Evolutionary conservation across 805 yeast genomes (phyloP).

Genomic region (Candida yuanshanica): DNA sequence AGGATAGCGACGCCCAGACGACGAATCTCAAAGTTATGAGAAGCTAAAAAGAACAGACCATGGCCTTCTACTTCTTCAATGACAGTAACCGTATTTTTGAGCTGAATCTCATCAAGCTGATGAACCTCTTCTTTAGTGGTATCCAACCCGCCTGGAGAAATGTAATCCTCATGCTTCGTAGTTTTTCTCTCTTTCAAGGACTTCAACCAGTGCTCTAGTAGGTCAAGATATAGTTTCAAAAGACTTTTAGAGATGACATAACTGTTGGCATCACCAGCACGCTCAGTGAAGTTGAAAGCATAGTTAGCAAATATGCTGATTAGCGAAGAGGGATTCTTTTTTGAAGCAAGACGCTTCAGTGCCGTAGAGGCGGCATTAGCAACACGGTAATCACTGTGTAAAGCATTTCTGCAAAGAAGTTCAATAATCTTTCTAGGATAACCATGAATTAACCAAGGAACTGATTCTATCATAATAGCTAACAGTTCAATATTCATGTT

Average conservation of each 20-base stretch:
- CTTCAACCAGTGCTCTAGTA: constrained; percentile 77
- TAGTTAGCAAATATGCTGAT: constrained; percentile 72
- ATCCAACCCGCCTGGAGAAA: constrained; percentile 8
- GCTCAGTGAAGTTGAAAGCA: constrained; percentile 76
- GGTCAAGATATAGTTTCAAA: constrained; percentile 67
- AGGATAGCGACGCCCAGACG: constrained; percentile 71
- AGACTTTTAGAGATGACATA: constrained; percentile 57
- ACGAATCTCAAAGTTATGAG: constrained; percentile 75
- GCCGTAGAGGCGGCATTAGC: constrained; percentile 60
- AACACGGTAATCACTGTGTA: constrained; percentile 59
- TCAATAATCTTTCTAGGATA: constrained; percentile 67
- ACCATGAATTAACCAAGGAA: constrained; percentile 65
- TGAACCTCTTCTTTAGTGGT: constrained; percentile 19
- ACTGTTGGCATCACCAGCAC: constrained; percentile 52
- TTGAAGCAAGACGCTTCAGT: constrained; percentile 58
- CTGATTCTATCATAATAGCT: constrained; percentile 60
- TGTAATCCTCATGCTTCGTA: constrained; percentile 9
- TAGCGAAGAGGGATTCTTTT: constrained; percentile 62
- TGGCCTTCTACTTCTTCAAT: constrained; percentile 96
- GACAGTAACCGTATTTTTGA: constrained; percentile 74
- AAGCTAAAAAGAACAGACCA: constrained; percentile 85
- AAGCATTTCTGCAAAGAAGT: constrained; percentile 67
- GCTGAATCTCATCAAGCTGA: constrained; percentile 59
- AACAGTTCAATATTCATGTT: constrained; percentile 52
- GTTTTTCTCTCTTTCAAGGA: constrained; percentile 42